These are phyloP conservation scores for Penstemon eatonii DNA, from an alignment of 257 asterid genomes.

Conservation along the genomic window DNA sequence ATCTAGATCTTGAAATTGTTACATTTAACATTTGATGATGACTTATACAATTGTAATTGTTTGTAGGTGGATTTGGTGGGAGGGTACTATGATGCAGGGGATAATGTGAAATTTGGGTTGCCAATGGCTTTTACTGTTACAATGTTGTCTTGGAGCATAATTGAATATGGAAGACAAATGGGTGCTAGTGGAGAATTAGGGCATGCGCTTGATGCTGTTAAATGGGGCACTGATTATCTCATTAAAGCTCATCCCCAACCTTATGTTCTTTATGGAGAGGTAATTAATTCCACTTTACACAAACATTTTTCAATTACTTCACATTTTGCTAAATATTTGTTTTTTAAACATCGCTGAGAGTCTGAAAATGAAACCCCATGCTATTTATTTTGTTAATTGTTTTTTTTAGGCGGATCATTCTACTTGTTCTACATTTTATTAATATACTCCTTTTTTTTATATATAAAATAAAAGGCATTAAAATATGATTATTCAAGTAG, in stretches of 20 bases:
- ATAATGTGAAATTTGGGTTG: conserved; percentile 90
- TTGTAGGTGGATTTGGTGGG: conserved; percentile 92
- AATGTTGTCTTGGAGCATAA: conserved; percentile 91
- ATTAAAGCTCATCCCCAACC: conserved; percentile 95
- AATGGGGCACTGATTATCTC: conserved; percentile 98
- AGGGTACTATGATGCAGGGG: conserved; percentile 99
- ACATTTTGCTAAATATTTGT: not conserved
- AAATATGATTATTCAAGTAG: conserved; percentile 17
- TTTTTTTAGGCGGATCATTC: not conserved
- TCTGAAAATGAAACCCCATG: too few relatives aligned
- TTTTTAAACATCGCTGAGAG: too few relatives aligned
- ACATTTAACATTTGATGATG: not conserved
- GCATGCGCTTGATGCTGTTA: conserved; percentile 81
- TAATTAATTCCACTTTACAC: conserved; percentile 19
- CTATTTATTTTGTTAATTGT: not conserved
- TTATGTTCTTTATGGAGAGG: conserved; percentile 90
- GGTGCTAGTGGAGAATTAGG: conserved; percentile 71
- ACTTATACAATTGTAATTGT: not conserved
- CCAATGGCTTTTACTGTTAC: conserved; percentile 98
- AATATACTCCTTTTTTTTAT: conserved; percentile 14
- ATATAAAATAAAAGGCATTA: not conserved
- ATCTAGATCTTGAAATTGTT: not conserved
- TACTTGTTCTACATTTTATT: conserved; percentile 20
- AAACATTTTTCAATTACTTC: conserved; percentile 1
- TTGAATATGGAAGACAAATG: conserved; percentile 85